Evolutionary conservation across 768 basidiomycete genomes (phyloP), one percentile per base, ranked within the genome.

Genomic region (Podaxis sp.): DNA sequence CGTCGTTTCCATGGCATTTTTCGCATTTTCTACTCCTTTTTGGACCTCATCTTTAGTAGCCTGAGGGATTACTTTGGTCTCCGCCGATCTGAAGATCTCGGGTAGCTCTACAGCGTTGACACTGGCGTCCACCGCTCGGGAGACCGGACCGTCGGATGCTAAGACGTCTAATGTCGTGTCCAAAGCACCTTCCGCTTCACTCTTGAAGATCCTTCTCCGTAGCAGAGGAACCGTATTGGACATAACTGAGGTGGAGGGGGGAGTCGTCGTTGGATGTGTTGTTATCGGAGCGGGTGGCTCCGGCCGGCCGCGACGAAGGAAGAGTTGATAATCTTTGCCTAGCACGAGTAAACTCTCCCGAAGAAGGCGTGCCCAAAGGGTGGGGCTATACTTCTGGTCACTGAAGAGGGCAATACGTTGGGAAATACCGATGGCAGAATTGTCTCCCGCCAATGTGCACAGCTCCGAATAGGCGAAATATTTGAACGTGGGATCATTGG

Each of bases 401-500:
- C 80, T 80, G 67, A 91, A 92, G 0, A 92, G 69, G 0, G 83
- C 79, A 0, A 80, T 79, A 11, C 89, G 80, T 38, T 79, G 80
- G 0, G 80, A 70, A 11, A 75, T 70, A 0, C 80, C 80, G 1
- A 75, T 67, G 2, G 80, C 52, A 3, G 79, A 76, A 4, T 73
- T 72, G 22, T 81, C 81, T n/a, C 73, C 70, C 0, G 87, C 80
- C 11, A 90, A 68, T 3, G 77, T 76, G 9, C 73, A 73, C 44
- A 94, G 78, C 64, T 93, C 91, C 0, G 80, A 74, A 67, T 86
- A 90, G 0, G 91, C 90, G 64, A 88, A 84, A 69, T 87, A 82
- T 46, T 82, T 82, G 73, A 85, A 88, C 28, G 80, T 69, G 24
- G 70, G 65, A 58, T 86, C 81, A 3, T 73, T 64, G 17, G 87